A percentile compares a stretch with the other conserved stretches of the same genome.
Evolutionary conservation across 1,284 basidiomycete genomes (phyloP).

Genomic region (Ustilago curta): DNA sequence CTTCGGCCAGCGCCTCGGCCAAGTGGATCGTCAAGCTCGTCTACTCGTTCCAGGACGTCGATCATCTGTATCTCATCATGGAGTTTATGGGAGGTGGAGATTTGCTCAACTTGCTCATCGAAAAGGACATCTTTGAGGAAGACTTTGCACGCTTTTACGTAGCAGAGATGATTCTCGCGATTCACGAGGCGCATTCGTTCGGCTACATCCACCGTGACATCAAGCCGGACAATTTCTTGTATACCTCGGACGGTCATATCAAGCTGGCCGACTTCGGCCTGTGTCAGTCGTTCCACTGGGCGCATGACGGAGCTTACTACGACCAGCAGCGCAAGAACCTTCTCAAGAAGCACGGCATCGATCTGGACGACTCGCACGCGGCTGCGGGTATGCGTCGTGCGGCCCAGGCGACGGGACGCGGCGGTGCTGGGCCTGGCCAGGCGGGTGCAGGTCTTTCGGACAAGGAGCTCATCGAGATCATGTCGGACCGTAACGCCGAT

Average conservation of each 20-base stretch:
- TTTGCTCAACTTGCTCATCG: slow-evolving; percentile 92
- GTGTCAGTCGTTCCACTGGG: slow-evolving; percentile 71
- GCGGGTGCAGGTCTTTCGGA: slow-evolving; percentile 47
- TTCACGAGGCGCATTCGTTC: slow-evolving; percentile 90
- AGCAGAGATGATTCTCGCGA: slow-evolving; percentile 97
- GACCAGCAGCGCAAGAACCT: slow-evolving; percentile 90
- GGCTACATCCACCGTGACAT: slow-evolving; percentile 98
- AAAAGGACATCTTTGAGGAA: slow-evolving; percentile 92
- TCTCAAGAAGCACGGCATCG: slow-evolving; percentile 91
- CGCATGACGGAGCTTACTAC: slow-evolving; percentile 75
- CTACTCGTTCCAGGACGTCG: slow-evolving; percentile 79
- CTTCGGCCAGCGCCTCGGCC: slow-evolving; percentile 59
- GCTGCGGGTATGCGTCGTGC: slow-evolving; percentile 38
- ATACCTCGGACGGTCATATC: slow-evolving; percentile 91
- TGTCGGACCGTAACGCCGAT: slow-evolving; percentile 64
- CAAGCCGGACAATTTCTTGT: slow-evolving; percentile 95
- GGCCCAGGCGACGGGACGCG: slow-evolving; percentile 26
- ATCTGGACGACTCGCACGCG: slow-evolving; percentile 82
- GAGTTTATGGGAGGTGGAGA: slow-evolving; percentile 97
- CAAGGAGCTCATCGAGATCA: slow-evolving; percentile 58
- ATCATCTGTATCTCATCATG: slow-evolving; percentile 84
- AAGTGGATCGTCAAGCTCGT: slow-evolving; percentile 90
- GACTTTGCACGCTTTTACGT: slow-evolving; percentile 93
- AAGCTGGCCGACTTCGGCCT: slow-evolving; percentile 95
- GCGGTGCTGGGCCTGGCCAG: slow-evolving; percentile 28